Evolutionary conservation across 1,284 basidiomycete species (phyloP), one percentile per base, ranked within the genome.

Genomic region (Laetiporus sulphureus): DNA sequence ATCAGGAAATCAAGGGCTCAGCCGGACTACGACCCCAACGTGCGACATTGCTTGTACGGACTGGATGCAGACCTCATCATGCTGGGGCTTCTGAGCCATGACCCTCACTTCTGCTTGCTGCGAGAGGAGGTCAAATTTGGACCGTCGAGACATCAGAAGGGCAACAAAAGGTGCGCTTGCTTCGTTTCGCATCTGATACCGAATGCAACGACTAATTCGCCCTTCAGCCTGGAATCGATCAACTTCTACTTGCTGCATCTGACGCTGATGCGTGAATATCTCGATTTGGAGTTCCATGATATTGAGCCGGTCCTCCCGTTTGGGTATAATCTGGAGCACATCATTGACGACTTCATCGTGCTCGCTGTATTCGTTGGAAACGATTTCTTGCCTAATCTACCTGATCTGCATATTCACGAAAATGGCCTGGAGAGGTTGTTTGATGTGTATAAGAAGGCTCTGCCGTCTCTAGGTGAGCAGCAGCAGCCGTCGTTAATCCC

Each of bases 121-220:
- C 82, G 96, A 49, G 96, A 99, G 65, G 95, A 99, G 66, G 96
- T 99, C 56, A 93, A 94, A 55, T 99, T 99, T 67, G 95, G 95
- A 13, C 87, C 91, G 11, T 71, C 82, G 42, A 68, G 79, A 44
- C 79, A 75, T 62, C 83, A 72, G 66, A 92, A 88, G 63, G 72
- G 71, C 37, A 74, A 72, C 51, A 75, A 73, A 49, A 77, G 76
- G 83, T 91, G 52, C 42, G 77, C 65, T 15, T 16, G n/a, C 15
- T 15, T 38, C 22, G 16, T 13, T 37, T 23, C 13, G 5, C 13
- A 25, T 25, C 7, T n/a, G 11, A n/a, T 12, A 12, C 44, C 11
- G 19, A 13, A 15, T 12, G 18, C 30, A 27, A 36, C n/a, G 38
- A 30, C 35, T 36, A 25, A 29, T 24, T 34, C n/a, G 41, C 15